Conservation (phyloP, 202 grass and related monocot species). For the Sporobolus alterniflorus region DNA sequence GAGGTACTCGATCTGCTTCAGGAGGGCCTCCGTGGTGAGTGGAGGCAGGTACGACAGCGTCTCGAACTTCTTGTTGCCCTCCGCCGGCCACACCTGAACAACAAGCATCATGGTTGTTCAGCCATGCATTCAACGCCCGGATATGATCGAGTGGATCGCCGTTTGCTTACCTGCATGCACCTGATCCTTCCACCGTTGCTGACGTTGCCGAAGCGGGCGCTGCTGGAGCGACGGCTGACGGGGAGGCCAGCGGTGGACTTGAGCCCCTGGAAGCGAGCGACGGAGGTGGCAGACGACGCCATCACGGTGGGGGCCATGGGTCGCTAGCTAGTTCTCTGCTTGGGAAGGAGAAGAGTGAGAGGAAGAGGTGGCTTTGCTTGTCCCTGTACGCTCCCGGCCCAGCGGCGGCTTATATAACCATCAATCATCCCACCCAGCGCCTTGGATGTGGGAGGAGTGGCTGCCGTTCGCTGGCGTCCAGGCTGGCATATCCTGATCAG, state of each 20-base stretch:
- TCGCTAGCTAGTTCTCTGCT: too few relatives aligned
- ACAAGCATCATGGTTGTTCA: too few relatives aligned
- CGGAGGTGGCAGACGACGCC: conserved; percentile 23
- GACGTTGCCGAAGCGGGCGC: conserved; percentile 12
- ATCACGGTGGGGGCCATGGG: conserved; percentile 31
- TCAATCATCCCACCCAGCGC: neutral
- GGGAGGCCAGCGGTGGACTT: conserved; percentile 23
- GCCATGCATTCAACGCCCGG: too few relatives aligned
- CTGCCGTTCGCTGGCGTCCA: neutral
- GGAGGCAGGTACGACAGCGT: conserved; percentile 56
- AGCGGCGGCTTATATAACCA: neutral
- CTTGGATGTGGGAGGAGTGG: neutral
- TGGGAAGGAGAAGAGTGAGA: neutral
- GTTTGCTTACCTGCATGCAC: conserved; percentile 51
- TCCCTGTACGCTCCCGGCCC: neutral
- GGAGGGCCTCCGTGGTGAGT: conserved; percentile 17
- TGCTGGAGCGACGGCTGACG: conserved; percentile 6
- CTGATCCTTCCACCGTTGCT: conserved; percentile 48
- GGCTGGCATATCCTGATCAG: neutral
- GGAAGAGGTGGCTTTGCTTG: neutral
- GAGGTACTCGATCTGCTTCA: conserved; percentile 56
- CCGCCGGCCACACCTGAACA: neutral
- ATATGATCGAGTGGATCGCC: too few relatives aligned
- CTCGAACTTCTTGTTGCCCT: conserved; percentile 28
- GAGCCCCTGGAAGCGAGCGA: conserved; percentile 27